These are phyloP conservation scores for Ephemerocybe angulata DNA, from an alignment of 768 basidiomycete species.

Conservation along the genomic window DNA sequence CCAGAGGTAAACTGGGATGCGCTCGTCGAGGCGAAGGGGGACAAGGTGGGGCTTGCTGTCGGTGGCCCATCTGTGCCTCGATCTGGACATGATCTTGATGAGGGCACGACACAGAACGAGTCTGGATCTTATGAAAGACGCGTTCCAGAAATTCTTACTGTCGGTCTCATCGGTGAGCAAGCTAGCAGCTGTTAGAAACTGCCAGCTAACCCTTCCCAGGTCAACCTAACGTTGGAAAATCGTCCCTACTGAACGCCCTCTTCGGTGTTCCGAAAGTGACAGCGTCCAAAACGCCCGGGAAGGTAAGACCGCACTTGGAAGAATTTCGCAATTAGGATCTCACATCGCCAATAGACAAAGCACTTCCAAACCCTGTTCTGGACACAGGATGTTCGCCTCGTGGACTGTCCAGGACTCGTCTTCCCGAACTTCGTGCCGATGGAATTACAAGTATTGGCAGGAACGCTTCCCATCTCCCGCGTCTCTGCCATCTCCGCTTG, in stretches of 20 bases:
- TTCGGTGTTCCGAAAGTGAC: slow-evolving; percentile 76
- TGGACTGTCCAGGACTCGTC: slow-evolving; percentile 94
- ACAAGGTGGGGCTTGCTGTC: slow-evolving; percentile 42
- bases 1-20: slow-evolving; percentile 70
- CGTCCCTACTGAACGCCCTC: slow-evolving; percentile 86
- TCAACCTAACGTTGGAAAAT: slow-evolving; percentile 96
- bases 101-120: slow-evolving; percentile 10
- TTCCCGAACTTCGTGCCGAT: slow-evolving; percentile 81
- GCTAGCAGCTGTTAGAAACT: background rate
- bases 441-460: slow-evolving; percentile 78
- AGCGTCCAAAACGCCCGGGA: slow-evolving; percentile 84
- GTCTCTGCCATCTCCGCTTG: slow-evolving; percentile 84
- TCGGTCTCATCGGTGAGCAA: slow-evolving; percentile 71
- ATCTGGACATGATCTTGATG: slow-evolving; percentile 23
- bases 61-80: slow-evolving; percentile 39
- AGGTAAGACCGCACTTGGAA: slow-evolving; percentile 41
- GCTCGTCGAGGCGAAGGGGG: slow-evolving; percentile 44
- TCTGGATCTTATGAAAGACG: slow-evolving; percentile 28
- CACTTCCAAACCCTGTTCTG: slow-evolving; percentile 94
- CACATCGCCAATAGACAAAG: slow-evolving; percentile 63
- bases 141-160: slow-evolving; percentile 57
- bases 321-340: background rate
- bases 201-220: too few relatives aligned
- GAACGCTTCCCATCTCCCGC: slow-evolving; percentile 75
- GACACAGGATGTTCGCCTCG: slow-evolving; percentile 81